A percentile compares a stretch with the other conserved stretches of the same genome.
phyloP scores from a whole-genome alignment of 306 rosid genomes.

The Prunus davidiana region DNA sequence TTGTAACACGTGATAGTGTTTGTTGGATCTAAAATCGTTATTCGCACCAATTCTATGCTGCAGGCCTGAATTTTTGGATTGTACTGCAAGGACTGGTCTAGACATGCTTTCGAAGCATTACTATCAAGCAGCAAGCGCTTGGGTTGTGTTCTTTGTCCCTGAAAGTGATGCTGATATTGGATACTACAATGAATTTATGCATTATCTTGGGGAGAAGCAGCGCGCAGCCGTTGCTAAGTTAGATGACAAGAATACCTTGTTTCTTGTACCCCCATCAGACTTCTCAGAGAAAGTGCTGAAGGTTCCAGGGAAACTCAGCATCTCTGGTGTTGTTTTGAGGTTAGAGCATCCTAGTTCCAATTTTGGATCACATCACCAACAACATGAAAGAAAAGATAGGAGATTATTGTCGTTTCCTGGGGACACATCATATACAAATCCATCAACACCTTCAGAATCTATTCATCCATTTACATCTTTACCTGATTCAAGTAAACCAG shows the following conservation, averaged over 20 bases:
- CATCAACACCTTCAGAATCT: slow-evolving; percentile 32
- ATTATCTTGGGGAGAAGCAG: slow-evolving; percentile 89
- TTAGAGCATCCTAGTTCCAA: slow-evolving; percentile 66
- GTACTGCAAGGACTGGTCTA: slow-evolving; percentile 95
- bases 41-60: slow-evolving; percentile 31
- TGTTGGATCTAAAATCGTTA: slow-evolving; percentile 21
- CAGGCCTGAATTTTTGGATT: slow-evolving; percentile 95
- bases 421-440: slow-evolving; percentile 41
- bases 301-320: slow-evolving; percentile 95
- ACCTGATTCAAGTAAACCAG: slow-evolving; percentile 47
- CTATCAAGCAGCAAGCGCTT: slow-evolving; percentile 88
- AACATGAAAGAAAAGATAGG: slow-evolving; percentile 44
- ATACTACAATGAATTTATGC: slow-evolving; percentile 89
- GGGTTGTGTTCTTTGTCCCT: slow-evolving; percentile 98
- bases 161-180: slow-evolving; percentile 85
- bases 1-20: not conserved
- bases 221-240: slow-evolving; percentile 91
- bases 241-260: slow-evolving; percentile 86
- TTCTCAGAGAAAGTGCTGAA: slow-evolving; percentile 86
- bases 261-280: slow-evolving; percentile 97
- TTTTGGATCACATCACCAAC: slow-evolving; percentile 44
- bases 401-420: slow-evolving; percentile 36
- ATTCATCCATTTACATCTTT: slow-evolving; percentile 35
- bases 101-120: slow-evolving; percentile 99
- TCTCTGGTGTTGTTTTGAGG: slow-evolving; percentile 89